Percentiles rank a stretch among this genome's conserved stretches.
These are phyloP conservation scores for Cyberlindnera japonica DNA, from an alignment of 805 yeast species.

Conservation along the genomic window DNA sequence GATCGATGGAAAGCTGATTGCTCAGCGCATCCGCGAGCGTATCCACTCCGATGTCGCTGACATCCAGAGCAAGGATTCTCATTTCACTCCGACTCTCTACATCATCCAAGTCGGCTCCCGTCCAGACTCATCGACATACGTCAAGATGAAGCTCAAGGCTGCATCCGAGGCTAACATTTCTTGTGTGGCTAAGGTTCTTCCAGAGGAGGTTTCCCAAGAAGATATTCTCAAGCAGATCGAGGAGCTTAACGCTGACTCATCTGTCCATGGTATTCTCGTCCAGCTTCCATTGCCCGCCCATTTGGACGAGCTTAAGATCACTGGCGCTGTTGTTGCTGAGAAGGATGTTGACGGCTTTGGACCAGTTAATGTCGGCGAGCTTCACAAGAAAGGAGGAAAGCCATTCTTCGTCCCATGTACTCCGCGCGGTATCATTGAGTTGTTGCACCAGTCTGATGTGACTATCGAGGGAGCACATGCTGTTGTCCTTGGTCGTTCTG, in stretches of 20 bases:
- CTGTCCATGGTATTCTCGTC: conserved; percentile 69
- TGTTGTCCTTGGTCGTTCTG: conserved; percentile 80
- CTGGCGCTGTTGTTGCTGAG: conserved; percentile 58
- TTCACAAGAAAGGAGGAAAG: conserved; percentile 66
- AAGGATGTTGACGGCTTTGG: conserved; percentile 88
- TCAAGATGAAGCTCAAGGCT: conserved; percentile 75
- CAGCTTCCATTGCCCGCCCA: conserved; percentile 77
- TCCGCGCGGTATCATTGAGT: conserved; percentile 72
- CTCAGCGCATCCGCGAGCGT: conserved; percentile 46
- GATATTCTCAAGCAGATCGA: conserved; percentile 52
- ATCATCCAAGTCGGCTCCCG: conserved; percentile 77
- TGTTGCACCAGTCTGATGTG: conserved; percentile 55
- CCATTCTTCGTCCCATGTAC: conserved; percentile 80
- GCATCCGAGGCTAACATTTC: conserved; percentile 65
- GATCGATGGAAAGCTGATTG: conserved; percentile 62
- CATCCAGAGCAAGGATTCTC: conserved; percentile 38
- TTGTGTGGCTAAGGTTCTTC: conserved; percentile 59
- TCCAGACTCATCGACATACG: conserved; percentile 77
- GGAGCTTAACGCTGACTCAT: conserved; percentile 51
- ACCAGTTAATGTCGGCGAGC: conserved; percentile 71
- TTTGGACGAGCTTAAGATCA: conserved; percentile 61
- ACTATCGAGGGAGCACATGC: conserved; percentile 62
- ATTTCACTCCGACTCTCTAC: conserved; percentile 59
- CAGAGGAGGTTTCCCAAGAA: conserved; percentile 52
- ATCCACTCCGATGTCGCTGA: conserved; percentile 48